Base-by-base conservation (phyloP, 1,139 yeast genomes). In the Yamadazyma atmosphaerica region DNA sequence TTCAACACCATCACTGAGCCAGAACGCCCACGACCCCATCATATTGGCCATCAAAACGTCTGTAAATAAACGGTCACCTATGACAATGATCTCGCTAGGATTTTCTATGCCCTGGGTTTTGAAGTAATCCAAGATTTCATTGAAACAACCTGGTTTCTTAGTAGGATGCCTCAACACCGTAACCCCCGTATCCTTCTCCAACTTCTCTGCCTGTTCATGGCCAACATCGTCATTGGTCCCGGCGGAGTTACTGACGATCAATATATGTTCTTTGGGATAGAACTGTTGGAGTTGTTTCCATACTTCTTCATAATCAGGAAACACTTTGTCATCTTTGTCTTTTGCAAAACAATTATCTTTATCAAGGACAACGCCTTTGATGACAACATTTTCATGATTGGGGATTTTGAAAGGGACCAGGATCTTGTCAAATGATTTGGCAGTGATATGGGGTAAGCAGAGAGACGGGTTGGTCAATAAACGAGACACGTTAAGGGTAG, bases 301-400 rank as follows among this genome's bases (percentile, higher is more conserved):
- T 12, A 76, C 72, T 7, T 66, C 68, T 34, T 44, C 39, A 25
- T 49, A 47, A 2, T 65, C 85, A 0, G 86, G 89, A 87, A 89
- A 89, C 2, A 92, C 85, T 43, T 79, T 76, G 50, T 83, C 85
- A 41, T 82, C 85, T 43, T 87, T 86, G 34, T 94, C 95, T 48
- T 76, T 74, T 4, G 98, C 95, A 59, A 92, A 86, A 55, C 98
- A 92, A 58, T 92, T 94, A 61, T 92, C 99, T 59, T 94, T 92
- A 58, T 92, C 99, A 21, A 92, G 69, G 0, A 92, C 94, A 2
- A 92, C 75, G 0, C 94, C 96, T 49, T 79, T 83, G 44, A 89
- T 85, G 12, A 38, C 44, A 5, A 46, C 53, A 35, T 58, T 45
- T 5, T 55, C 52, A 10, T 60, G 56, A 9, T 56, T 49, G 2